phyloP scores from a whole-genome alignment of 768 basidiomycete genomes.

The Boletus pseudo-olivaceus region DNA sequence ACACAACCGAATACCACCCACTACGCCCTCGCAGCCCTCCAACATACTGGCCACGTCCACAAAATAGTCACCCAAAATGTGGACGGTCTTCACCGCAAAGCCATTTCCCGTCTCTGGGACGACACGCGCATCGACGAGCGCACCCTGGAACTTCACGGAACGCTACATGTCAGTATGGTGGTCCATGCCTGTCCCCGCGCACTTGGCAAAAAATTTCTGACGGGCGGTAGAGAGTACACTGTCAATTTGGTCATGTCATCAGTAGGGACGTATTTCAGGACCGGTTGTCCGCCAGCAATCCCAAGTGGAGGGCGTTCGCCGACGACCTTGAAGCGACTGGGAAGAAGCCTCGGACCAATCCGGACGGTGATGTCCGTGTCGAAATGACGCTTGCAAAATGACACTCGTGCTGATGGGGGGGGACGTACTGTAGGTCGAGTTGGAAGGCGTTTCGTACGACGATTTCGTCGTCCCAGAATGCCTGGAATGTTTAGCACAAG shows the following conservation, averaged over 20 bases:
- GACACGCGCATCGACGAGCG: constrained; percentile 34
- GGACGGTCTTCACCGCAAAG: constrained; percentile 91
- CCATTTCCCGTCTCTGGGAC: constrained; percentile 47
- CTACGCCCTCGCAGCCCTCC: constrained; percentile 79
- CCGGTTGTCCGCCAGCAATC: constrained; percentile 69
- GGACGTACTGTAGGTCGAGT: constrained; percentile 54
- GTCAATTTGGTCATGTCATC: constrained; percentile 66
- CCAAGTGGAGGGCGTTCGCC: constrained; percentile 69
- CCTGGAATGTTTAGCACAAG: constrained; percentile 57
- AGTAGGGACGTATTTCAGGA: constrained; percentile 71
- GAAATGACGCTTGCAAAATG: neutral
- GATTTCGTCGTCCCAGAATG: constrained; percentile 82
- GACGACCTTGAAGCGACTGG: constrained; percentile 61
- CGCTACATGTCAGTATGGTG: constrained; percentile 60
- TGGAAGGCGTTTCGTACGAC: constrained; percentile 73
- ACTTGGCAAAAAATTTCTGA: constrained; percentile 9
- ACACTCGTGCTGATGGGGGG: neutral
- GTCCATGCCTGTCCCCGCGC: neutral
- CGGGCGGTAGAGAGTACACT: constrained; percentile 59
- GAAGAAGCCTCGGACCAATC: constrained; percentile 72
- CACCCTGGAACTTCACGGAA: constrained; percentile 87
- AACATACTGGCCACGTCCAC: constrained; percentile 58
- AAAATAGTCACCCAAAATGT: constrained; percentile 85
- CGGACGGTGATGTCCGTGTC: constrained; percentile 81
- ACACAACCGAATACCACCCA: constrained; percentile 88